Evolutionary conservation across 352 stramenopile species (phyloP), one percentile per base, ranked within the genome.

Genomic region (Phytophthora parvispora): DNA sequence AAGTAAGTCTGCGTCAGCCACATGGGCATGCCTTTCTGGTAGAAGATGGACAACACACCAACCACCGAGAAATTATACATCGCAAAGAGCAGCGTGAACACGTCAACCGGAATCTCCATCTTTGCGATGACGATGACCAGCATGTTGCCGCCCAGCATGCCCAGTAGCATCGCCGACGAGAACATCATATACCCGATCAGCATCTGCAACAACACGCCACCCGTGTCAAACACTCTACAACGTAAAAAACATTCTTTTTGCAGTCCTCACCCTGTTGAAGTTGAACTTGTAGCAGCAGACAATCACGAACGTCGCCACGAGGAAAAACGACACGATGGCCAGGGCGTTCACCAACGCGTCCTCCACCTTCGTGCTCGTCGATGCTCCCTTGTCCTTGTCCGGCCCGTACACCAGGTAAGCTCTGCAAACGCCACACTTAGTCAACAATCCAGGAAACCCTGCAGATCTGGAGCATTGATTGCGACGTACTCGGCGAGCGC

Each of bases 1-100:
- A 99, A 83, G 78, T 99, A 99, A 28, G 87, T 77, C 72, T 99
- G 97, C 25, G 94, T 97, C 27, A 99, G 64, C 78, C 89, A 87
- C 69, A 79, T 92, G 0, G 86, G 75, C 29, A 72, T 84, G 0
- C 89, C 89, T 60, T 95, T 97, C 65, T 97, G 91, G 70, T 97
- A 98, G 56, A 98, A 98, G 31, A 98, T 94, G 16, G 87, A 69
- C 43, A 98, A 65, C 15, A 97, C 87, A 9, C 92, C 93, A 31
- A 97, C 89, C 45, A 98, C 86, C 2, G 89, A 94, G 55, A 98
- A 98, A 66, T 98, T 98, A 72, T 94, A 97, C 80, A 97, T 97
- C 69, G 83, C 64, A 64, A 97, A 78, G 34, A 91, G 74, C 60
- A 95, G 70, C 53, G 84, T 86, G 45, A 89, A 72, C 20, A 70